Conservation (phyloP, 495 filamentous ascomycete genomes). For the Cladorrhinum samala region DNA sequence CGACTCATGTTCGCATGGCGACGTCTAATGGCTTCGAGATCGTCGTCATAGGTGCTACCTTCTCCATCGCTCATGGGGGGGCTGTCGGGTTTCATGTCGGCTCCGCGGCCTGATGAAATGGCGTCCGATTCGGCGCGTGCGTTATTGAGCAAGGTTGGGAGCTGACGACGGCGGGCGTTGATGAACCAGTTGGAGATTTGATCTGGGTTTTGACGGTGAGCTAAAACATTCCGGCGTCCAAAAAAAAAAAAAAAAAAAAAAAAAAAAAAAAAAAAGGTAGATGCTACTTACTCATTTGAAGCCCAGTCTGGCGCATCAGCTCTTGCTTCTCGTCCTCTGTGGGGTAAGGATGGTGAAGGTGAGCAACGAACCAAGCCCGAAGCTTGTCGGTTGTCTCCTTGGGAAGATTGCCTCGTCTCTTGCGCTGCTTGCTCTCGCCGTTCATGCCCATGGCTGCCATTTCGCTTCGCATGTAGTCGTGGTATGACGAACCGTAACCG, state of each 20-base stretch:
- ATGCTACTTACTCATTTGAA: slow-evolving; percentile 70
- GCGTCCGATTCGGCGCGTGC: slow-evolving; percentile 37
- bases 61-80: slow-evolving; percentile 36
- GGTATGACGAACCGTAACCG: slow-evolving; percentile 23
- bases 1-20: slow-evolving; percentile 18
- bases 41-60: slow-evolving; percentile 27
- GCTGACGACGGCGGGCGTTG: slow-evolving; percentile 73
- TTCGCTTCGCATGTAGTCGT: slow-evolving; percentile 26
- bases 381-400: slow-evolving; percentile 80
- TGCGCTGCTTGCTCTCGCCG: slow-evolving; percentile 53
- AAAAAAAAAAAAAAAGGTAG: not conserved
- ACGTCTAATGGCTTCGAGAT: slow-evolving; percentile 17
- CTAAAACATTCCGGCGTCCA: not conserved
- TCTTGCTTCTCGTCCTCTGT: slow-evolving; percentile 86
- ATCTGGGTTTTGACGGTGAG: slow-evolving; percentile 21
- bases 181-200: slow-evolving; percentile 97
- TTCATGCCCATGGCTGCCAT: slow-evolving; percentile 21
- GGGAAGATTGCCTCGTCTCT: slow-evolving; percentile 70
- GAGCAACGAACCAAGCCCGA: slow-evolving; percentile 70
- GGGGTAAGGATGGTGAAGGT: slow-evolving; percentile 78
- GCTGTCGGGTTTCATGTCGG: slow-evolving; percentile 13
- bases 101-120: slow-evolving; percentile 16
- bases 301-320: slow-evolving; percentile 65
- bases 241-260: not conserved
- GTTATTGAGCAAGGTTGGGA: slow-evolving; percentile 59